Conservation (phyloP, 2,329 filamentous ascomycete species). For the Cladobotryum protrusum region DNA sequence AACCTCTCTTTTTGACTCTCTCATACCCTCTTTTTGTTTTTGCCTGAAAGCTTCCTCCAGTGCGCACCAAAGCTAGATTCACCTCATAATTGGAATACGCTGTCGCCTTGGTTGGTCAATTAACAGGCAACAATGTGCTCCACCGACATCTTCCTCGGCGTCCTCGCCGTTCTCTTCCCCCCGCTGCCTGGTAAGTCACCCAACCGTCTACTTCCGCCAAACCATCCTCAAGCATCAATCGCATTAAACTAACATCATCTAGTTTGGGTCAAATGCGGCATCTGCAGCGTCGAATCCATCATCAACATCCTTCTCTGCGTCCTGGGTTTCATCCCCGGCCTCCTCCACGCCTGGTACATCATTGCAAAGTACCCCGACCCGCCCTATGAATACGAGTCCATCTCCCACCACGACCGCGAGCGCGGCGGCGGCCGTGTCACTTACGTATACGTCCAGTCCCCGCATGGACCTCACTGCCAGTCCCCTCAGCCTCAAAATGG, state of each 20-base stretch:
- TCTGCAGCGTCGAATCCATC: slow-evolving; percentile 86
- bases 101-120: background rate
- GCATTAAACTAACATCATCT: slow-evolving; percentile 2
- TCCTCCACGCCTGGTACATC: slow-evolving; percentile 97
- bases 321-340: slow-evolving; percentile 74
- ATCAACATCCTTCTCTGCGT: slow-evolving; percentile 91
- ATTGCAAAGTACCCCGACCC: slow-evolving; percentile 82
- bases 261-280: slow-evolving; percentile 96
- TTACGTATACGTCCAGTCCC: slow-evolving; percentile 67
- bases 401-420: slow-evolving; percentile 38
- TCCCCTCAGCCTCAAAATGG: slow-evolving; percentile 17
- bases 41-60: background rate
- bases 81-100: background rate
- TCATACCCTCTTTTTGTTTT: background rate
- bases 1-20: background rate
- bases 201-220: background rate
- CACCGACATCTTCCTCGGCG: slow-evolving; percentile 54
- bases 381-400: slow-evolving; percentile 61
- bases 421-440: slow-evolving; percentile 55
- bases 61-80: background rate
- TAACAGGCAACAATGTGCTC: slow-evolving; percentile 43
- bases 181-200: slow-evolving; percentile 44
- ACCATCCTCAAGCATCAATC: background rate
- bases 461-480: slow-evolving; percentile 31
- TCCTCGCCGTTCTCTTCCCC: slow-evolving; percentile 18